phyloP scores from a whole-genome alignment of 202 grass and related monocot genomes.

The Bolboschoenoplectus hybrid region DNA sequence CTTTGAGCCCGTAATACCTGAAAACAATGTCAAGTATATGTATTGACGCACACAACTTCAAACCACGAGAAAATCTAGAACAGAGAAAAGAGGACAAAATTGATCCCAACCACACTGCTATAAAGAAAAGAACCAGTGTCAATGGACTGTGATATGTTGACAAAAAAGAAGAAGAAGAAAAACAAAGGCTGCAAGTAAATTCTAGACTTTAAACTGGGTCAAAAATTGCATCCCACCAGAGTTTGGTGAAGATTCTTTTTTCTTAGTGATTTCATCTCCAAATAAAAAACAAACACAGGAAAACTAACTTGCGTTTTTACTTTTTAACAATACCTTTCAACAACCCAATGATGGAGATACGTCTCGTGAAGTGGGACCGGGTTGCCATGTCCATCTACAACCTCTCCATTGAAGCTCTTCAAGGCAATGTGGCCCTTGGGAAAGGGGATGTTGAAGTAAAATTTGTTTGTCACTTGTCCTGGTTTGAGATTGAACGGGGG shows the following conservation, averaged over 20 bases:
- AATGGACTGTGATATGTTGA: not conserved
- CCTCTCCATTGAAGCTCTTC: constrained; percentile 79
- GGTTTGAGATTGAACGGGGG: constrained; percentile 57
- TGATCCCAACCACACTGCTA: not conserved
- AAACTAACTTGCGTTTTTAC: not conserved
- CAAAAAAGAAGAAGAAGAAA: not conserved
- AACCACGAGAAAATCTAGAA: not conserved
- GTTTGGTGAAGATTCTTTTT: not conserved
- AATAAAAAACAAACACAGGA: not conserved
- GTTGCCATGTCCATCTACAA: constrained; percentile 60
- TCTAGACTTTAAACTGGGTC: not conserved
- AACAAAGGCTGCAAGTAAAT: too few species aligned
- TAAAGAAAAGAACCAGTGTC: not conserved
- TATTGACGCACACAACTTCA: not conserved
- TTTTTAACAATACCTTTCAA: constrained; percentile 40
- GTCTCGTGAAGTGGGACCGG: constrained; percentile 76
- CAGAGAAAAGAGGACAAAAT: not conserved
- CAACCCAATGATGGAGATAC: constrained; percentile 83
- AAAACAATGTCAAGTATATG: constrained; percentile 30
- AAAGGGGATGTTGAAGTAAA: constrained; percentile 50
- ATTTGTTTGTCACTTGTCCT: constrained; percentile 78
- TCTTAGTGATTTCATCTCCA: not conserved
- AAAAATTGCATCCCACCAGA: not conserved
- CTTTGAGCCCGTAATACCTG: constrained; percentile 54
- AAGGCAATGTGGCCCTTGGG: constrained; percentile 71